phyloP scores from a whole-genome alignment of 495 filamentous ascomycete genomes.

The Arthonia radiata region DNA sequence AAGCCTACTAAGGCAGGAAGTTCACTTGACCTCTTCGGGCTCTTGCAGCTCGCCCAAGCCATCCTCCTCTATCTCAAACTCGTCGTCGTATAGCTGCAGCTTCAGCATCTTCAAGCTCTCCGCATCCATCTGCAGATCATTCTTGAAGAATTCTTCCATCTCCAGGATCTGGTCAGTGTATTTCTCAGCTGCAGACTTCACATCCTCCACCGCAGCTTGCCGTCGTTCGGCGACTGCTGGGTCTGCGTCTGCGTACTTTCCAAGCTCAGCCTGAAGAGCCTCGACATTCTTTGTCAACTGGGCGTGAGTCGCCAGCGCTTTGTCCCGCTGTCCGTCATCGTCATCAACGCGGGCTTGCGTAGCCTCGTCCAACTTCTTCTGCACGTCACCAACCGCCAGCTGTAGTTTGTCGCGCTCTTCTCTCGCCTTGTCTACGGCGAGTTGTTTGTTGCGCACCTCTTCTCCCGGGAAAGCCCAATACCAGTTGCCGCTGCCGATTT shows the following conservation, averaged over 20 bases:
- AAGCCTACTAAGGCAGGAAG: slow-evolving; percentile 3
- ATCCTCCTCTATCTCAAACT: slow-evolving; percentile 34
- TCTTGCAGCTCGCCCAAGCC: slow-evolving; percentile 28
- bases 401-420: slow-evolving; percentile 28
- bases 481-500: slow-evolving; percentile 63
- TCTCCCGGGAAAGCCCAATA: slow-evolving; percentile 53
- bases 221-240: slow-evolving; percentile 26
- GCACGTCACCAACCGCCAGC: slow-evolving; percentile 14
- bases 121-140: slow-evolving; percentile 24
- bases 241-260: slow-evolving; percentile 25
- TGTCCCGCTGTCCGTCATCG: slow-evolving; percentile 12
- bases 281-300: slow-evolving; percentile 15
- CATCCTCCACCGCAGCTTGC: slow-evolving; percentile 21
- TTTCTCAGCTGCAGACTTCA: slow-evolving; percentile 21
- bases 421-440: slow-evolving; percentile 20
- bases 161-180: slow-evolving; percentile 41
- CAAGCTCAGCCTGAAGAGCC: slow-evolving; percentile 17
- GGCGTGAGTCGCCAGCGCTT: slow-evolving; percentile 9
- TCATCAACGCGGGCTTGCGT: slow-evolving; percentile 1
- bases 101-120: slow-evolving; percentile 25
- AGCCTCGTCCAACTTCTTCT: slow-evolving; percentile 14
- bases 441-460: slow-evolving; percentile 27
- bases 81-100: slow-evolving; percentile 32
- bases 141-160: slow-evolving; percentile 33
- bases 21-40: slow-evolving; percentile 5